Base-by-base conservation (phyloP, 495 filamentous ascomycete genomes). In the Penicillium verhagenii region DNA sequence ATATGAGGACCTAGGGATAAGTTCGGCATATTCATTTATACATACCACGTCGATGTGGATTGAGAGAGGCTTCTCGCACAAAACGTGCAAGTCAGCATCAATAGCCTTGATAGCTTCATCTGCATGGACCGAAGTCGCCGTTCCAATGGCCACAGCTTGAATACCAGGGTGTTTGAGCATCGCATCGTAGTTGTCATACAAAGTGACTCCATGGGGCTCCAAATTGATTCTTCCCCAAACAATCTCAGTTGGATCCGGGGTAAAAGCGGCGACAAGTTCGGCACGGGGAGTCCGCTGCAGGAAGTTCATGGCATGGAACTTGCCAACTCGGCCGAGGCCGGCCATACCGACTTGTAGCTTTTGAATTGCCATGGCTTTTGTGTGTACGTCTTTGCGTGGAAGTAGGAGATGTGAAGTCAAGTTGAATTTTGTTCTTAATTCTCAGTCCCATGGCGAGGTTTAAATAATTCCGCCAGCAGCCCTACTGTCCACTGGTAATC, bases 61-160 rank as follows among this genome's bases (percentile, higher is more conserved):
- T 24, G 60, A 67, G 20, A 79, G 53, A 2, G 77, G 77, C 65
- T 81, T 81, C 66, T 81, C 79, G 58, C 78, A 81, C 18, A 81
- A 55, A 20, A 81, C 76, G 49, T 82, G 79, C 45, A 74, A 54
- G 42, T 73, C 70, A 14, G 65, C 63, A 4, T 74, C 67, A 24
- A 82, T 80, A 5, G 78, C 77, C 44, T 75, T 70, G 54, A 77
- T 73, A 1, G 75, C 69, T 47, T 79, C 63, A 20, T 79, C 75
- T 4, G 63, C 63, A 44, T 69, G 66, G 1, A 69, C 76, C 0
- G 68, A 72, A 4, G 79, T 81, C 3, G 69, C 73, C 9, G 72
- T 72, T 2, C 70, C 72, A 57, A 81, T 72, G 19, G 72, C 66
- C 1, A 81, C 75, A 1, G 76, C 80, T 48, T 81, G 59, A 2